Evolutionary conservation across 257 asterid species (phyloP).

Genomic region (Solanum paucissectum): DNA sequence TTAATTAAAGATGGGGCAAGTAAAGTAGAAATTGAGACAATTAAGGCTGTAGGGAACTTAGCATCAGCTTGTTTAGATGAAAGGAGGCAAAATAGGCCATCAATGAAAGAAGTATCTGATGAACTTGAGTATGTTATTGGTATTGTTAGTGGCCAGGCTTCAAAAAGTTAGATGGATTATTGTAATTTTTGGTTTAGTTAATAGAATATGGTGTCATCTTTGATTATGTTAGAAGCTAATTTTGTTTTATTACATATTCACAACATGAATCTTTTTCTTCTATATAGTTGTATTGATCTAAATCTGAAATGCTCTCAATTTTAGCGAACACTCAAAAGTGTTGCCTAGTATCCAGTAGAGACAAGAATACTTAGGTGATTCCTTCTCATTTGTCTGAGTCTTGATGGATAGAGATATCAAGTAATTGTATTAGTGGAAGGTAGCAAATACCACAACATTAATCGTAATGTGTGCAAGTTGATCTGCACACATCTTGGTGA

Average conservation of each 20-base stretch:
- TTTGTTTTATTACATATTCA: not conserved
- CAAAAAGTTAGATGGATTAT: not conserved
- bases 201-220: not conserved
- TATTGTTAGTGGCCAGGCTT: conserved; percentile 25
- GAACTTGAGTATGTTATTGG: conserved; percentile 51
- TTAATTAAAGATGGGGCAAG: conserved; percentile 28
- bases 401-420: not conserved
- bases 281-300: not conserved
- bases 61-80: conserved; percentile 51
- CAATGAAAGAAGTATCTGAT: conserved; percentile 65
- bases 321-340: not conserved
- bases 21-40: conserved; percentile 42
- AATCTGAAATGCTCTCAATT: not conserved
- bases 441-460: not conserved
- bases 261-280: not conserved
- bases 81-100: conserved; percentile 44
- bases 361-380: accelerated
- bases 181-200: not conserved
- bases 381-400: not conserved
- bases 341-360: not conserved
- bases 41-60: conserved; percentile 51
- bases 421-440: not conserved
- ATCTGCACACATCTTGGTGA: not conserved
- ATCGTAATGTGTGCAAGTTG: too few relatives aligned
- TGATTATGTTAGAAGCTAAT: not conserved